phyloP scores from a whole-genome alignment of 2,329 filamentous ascomycete genomes.

The Penicillium sp. region DNA sequence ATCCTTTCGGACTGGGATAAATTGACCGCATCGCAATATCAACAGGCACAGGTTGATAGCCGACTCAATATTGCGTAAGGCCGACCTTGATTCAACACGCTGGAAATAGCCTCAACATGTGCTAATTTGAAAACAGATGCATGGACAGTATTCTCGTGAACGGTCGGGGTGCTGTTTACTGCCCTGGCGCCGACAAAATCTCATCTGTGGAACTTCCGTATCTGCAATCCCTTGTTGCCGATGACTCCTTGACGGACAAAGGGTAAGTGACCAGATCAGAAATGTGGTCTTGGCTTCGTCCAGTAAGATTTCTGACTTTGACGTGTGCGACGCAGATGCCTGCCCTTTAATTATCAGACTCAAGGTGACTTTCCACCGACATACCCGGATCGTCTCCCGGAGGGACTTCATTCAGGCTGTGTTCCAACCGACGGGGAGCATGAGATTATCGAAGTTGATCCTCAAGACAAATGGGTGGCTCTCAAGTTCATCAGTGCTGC shows the following conservation, averaged over 20 bases:
- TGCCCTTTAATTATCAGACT: conserved; percentile 18
- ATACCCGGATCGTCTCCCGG: conserved; percentile 16
- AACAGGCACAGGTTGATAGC: conserved; percentile 21
- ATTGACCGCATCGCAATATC: conserved; percentile 46
- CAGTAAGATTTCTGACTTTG: no score
- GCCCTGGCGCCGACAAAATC: conserved; percentile 44
- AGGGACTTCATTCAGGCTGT: conserved; percentile 19
- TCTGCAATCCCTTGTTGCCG: conserved; percentile 17
- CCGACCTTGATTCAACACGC: no score
- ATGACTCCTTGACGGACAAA: conserved; percentile 26
- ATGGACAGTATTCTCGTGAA: conserved; percentile 57
- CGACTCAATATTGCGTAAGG: conserved; percentile 15
- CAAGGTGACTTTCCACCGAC: conserved; percentile 22
- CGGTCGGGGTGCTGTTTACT: conserved; percentile 53
- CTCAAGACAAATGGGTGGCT: conserved; percentile 27
- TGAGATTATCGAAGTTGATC: conserved; percentile 28
- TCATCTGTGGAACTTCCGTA: conserved; percentile 19
- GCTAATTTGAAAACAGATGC: conserved; percentile 41
- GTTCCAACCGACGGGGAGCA: conserved; percentile 15
- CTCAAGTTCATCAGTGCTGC: conserved; percentile 34
- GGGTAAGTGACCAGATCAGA: conserved; percentile 17
- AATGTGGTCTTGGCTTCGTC: no score
- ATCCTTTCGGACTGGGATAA: conserved; percentile 54
- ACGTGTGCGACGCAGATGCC: conserved; percentile 10
- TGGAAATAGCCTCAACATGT: background rate